phyloP scores from a whole-genome alignment of 768 basidiomycete genomes.

The Daedaleopsis nitida region DNA sequence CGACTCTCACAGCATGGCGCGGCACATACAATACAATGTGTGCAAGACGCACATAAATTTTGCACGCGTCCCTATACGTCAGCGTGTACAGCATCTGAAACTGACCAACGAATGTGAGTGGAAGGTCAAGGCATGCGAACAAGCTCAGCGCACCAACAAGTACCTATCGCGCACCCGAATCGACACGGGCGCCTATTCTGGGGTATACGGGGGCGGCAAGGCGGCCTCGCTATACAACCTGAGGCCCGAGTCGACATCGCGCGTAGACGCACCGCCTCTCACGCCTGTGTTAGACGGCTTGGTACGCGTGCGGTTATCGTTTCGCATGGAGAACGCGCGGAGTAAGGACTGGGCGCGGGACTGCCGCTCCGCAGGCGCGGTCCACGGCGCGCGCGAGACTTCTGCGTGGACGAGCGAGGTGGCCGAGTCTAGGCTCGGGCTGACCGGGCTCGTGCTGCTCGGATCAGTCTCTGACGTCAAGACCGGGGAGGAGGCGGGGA shows the following conservation, averaged over 20 bases:
- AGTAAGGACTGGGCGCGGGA: constrained; percentile 8
- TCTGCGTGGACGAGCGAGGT: not conserved
- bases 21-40: no score
- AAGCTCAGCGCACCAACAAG: no score
- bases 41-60: no score
- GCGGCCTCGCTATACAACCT: constrained; percentile 5
- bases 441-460: not conserved
- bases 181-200: not conserved
- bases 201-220: constrained; percentile 11
- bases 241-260: constrained; percentile 14
- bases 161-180: no score
- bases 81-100: no score
- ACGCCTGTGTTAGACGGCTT: not conserved
- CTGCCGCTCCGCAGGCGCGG: constrained; percentile 6
- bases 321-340: not conserved
- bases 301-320: not conserved
- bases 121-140: no score
- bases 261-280: not conserved
- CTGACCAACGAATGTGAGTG: not conserved
- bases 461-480: not conserved
- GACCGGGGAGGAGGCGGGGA: no score
- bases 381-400: constrained; percentile 3
- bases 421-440: not conserved
- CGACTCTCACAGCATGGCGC: no score
- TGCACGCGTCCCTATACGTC: no score